Conservation (phyloP, 331 rosid species). For the Cydonia oblonga region DNA sequence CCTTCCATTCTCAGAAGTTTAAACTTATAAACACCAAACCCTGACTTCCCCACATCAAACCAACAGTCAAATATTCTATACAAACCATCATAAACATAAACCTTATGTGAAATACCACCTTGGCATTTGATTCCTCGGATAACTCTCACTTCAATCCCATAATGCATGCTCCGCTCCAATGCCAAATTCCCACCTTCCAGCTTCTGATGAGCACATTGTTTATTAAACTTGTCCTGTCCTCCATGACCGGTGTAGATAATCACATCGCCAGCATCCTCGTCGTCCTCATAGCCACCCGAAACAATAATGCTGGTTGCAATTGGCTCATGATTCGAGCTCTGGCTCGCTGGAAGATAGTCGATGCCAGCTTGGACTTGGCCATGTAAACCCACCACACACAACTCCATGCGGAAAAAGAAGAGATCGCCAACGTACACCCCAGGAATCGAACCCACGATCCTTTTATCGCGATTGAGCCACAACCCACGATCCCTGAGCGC, state of each 20-base stretch:
- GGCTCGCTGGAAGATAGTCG: conserved; percentile 65
- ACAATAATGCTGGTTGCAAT: conserved; percentile 86
- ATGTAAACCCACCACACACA: conserved; percentile 77
- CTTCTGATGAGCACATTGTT: conserved; percentile 70
- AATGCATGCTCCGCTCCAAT: conserved; percentile 80
- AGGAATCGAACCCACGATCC: conserved; percentile 89
- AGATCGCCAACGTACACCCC: conserved; percentile 75
- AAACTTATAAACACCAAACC: conserved; percentile 82
- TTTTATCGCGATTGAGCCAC: conserved; percentile 82
- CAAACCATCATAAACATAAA: conserved; percentile 85
- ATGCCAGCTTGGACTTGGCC: conserved; percentile 89
- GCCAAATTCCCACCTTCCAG: conserved; percentile 88
- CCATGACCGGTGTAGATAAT: conserved; percentile 85
- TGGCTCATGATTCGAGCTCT: conserved; percentile 81
- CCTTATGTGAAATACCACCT: conserved; percentile 41
- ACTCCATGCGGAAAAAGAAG: conserved; percentile 77
- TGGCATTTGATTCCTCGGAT: conserved; percentile 55
- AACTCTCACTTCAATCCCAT: conserved; percentile 88
- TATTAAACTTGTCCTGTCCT: conserved; percentile 73
- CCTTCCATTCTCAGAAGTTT: conserved; percentile 73
- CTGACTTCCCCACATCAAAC: conserved; percentile 92
- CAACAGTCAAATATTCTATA: conserved; percentile 63
- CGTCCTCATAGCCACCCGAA: conserved; percentile 92
- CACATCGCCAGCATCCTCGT: conserved; percentile 70
- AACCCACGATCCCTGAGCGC: conserved; percentile 45